Evolutionary conservation across 345 rosid genomes (phyloP).

Genomic region (Aquilaria sinensis): DNA sequence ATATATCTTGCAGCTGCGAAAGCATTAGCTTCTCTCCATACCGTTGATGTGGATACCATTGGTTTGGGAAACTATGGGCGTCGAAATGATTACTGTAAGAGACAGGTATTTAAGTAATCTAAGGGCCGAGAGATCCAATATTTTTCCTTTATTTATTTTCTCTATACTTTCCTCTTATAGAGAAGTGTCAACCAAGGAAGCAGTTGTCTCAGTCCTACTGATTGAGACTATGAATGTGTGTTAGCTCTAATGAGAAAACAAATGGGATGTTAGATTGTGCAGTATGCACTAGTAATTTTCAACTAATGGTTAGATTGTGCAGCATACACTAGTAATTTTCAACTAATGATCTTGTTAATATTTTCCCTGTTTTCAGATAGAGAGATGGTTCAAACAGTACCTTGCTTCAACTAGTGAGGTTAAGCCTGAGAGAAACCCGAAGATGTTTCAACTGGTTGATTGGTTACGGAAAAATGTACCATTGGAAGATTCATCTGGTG

Average conservation of each 20-base stretch:
- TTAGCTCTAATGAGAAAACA: too few relatives aligned
- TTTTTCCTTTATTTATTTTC: neutral
- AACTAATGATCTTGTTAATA: too few relatives aligned
- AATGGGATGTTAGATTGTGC: too few relatives aligned
- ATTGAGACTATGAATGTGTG: too few relatives aligned
- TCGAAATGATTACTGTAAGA: constrained; percentile 65
- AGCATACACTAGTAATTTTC: too few relatives aligned
- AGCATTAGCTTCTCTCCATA: constrained; percentile 78
- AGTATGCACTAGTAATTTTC: too few relatives aligned
- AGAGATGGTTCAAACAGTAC: constrained; percentile 92
- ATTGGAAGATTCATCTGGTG: constrained; percentile 65
- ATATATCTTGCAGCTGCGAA: constrained; percentile 66
- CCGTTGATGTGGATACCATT: constrained; percentile 66
- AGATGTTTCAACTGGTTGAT: constrained; percentile 67
- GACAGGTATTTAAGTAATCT: constrained; percentile 53
- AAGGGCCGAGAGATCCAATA: neutral
- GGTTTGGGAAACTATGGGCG: constrained; percentile 78
- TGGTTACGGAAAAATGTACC: constrained; percentile 72
- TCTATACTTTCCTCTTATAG: too few relatives aligned
- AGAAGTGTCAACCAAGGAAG: too few relatives aligned
- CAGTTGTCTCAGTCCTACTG: too few relatives aligned
- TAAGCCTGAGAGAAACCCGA: constrained; percentile 63
- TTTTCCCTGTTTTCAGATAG: constrained; percentile 43
- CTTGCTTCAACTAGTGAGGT: constrained; percentile 79
- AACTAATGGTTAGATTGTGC: too few relatives aligned